Conservation (phyloP, 2,329 filamentous ascomycete genomes). For the Pseudogymnoascus sp. region DNA sequence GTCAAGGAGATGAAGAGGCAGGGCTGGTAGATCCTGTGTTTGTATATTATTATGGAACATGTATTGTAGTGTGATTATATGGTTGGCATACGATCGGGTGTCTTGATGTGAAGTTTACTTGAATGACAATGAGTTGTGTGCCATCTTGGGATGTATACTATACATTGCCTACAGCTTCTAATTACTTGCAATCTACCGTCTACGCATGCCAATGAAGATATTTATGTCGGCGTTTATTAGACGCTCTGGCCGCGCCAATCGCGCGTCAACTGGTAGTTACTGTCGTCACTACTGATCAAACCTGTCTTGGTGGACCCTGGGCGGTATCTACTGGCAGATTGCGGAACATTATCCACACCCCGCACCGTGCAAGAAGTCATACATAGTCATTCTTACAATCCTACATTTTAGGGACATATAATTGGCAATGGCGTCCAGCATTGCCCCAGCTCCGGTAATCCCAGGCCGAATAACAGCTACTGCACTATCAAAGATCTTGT, state of each 20-base stretch:
- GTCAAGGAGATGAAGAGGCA: conserved; percentile 66
- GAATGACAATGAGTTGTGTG: not conserved
- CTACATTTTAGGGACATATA: not conserved
- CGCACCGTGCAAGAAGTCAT: not conserved
- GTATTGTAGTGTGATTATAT: conserved; percentile 5
- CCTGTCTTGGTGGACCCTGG: not conserved
- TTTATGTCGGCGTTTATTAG: not conserved
- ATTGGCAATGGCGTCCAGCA: not conserved
- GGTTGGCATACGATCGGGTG: not conserved
- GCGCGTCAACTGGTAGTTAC: not conserved
- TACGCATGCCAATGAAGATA: not conserved
- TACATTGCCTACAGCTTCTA: not conserved
- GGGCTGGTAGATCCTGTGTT: conserved; percentile 56
- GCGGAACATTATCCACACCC: not conserved
- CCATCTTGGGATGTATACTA: not conserved
- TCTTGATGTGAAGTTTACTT: not conserved
- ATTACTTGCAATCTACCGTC: not conserved
- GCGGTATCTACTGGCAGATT: conserved; percentile 4
- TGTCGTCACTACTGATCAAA: conserved; percentile 1
- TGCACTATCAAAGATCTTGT: conserved; percentile 25
- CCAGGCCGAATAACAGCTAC: conserved; percentile 23
- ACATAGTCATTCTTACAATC: not conserved
- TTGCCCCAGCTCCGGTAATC: not conserved
- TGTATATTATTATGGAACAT: conserved; percentile 12
- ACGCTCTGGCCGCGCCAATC: not conserved